Conservation (phyloP, 768 basidiomycete genomes). For the Lentinus brumalis region DNA sequence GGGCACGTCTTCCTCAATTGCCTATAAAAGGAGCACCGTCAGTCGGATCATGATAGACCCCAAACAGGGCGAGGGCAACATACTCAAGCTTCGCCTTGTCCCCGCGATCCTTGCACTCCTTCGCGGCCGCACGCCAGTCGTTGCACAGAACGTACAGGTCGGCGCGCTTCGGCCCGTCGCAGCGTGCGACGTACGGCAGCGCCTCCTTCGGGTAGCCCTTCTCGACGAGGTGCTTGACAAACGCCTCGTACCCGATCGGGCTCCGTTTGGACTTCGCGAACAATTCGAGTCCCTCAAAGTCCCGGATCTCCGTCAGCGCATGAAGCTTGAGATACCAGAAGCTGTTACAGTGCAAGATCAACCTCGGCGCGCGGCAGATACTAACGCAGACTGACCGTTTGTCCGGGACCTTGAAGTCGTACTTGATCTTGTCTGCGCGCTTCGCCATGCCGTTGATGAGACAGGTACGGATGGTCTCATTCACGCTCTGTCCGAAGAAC, state of each 20-base stretch:
- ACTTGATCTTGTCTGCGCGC: conserved; percentile 84
- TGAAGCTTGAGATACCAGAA: conserved; percentile 95
- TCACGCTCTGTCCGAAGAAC: conserved; percentile 84
- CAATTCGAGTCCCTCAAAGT: conserved; percentile 84
- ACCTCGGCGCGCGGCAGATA: background rate
- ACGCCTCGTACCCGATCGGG: conserved; percentile 94
- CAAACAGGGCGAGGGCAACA: conserved; percentile 36
- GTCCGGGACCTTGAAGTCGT: conserved; percentile 93
- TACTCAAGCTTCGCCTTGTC: conserved; percentile 87
- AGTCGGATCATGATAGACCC: background rate
- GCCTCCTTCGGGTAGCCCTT: conserved; percentile 80
- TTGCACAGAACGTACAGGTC: conserved; percentile 90
- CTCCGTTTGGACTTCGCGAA: conserved; percentile 88
- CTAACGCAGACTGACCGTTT: conserved; percentile 64
- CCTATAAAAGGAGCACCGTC: conserved; percentile 40
- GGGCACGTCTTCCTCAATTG: conserved; percentile 74
- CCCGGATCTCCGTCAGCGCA: conserved; percentile 73
- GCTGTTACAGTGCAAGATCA: conserved; percentile 40
- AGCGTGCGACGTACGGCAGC: conserved; percentile 72
- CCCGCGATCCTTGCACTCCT: conserved; percentile 85
- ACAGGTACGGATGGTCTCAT: conserved; percentile 81
- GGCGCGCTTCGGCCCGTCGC: conserved; percentile 79
- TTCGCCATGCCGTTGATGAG: conserved; percentile 80
- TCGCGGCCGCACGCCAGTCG: conserved; percentile 87
- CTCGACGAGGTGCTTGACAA: conserved; percentile 77